Percentiles rank a stretch among this genome's conserved stretches.
Evolutionary conservation across 2,329 filamentous ascomycete genomes (phyloP).

Genomic region (Fusarium sp.): DNA sequence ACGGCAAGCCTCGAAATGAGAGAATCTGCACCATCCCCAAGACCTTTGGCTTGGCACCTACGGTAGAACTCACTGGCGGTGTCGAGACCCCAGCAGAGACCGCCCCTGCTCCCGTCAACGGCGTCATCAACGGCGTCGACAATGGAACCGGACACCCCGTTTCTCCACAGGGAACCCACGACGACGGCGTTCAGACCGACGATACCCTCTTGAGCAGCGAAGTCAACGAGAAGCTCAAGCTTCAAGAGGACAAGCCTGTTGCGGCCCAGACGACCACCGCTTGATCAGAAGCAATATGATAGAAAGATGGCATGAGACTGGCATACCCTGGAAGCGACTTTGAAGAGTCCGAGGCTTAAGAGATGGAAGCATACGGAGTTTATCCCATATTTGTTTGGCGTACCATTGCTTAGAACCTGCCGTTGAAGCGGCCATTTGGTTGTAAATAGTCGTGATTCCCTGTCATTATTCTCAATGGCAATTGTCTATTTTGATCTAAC

Average conservation of each 20-base stretch:
- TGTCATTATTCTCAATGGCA: background rate
- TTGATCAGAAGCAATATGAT: constrained; percentile 14
- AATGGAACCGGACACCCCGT: constrained; percentile 21
- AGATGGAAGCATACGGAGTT: constrained; percentile 16
- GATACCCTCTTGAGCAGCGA: constrained; percentile 48
- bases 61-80: constrained; percentile 19
- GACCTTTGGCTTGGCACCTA: constrained; percentile 47
- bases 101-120: background rate
- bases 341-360: constrained; percentile 2
- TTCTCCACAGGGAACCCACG: constrained; percentile 48
- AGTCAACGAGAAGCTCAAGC: constrained; percentile 52
- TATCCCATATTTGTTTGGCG: constrained; percentile 22
- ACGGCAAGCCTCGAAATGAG: constrained; percentile 61
- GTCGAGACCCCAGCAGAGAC: background rate
- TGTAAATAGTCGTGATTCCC: constrained; percentile 25
- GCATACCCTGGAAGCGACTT: constrained; percentile 31
- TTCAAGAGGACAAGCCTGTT: constrained; percentile 45
- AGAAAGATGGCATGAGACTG: constrained; percentile 30
- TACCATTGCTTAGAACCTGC: constrained; percentile 21
- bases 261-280: constrained; percentile 26
- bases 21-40: constrained; percentile 66
- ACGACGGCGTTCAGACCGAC: constrained; percentile 50
- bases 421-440: constrained; percentile 8
- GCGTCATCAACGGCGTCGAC: constrained; percentile 18
- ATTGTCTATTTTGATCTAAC: background rate